These are phyloP conservation scores for Austroboletus olivaceoglutinosus DNA, from an alignment of 1,284 basidiomycete species.

Conservation along the genomic window DNA sequence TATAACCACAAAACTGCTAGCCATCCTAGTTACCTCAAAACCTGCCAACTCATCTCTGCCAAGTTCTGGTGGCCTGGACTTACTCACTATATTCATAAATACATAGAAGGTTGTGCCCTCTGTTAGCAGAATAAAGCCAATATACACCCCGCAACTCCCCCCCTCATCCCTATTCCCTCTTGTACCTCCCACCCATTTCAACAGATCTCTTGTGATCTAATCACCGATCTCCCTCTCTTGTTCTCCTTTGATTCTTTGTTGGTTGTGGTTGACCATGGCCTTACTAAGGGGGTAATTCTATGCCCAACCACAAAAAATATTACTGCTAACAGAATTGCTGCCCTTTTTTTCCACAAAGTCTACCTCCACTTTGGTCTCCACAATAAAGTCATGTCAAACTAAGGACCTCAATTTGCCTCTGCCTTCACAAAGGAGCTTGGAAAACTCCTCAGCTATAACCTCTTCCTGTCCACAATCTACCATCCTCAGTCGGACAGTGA, in stretches of 20 bases:
- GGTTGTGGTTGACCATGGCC: no score
- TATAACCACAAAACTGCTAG: no score
- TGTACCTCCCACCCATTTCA: background rate
- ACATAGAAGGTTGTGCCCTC: no score
- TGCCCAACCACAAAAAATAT: background rate
- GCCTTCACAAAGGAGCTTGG: background rate
- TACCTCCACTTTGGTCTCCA: background rate
- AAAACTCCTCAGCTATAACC: background rate
- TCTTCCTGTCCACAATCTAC: no score
- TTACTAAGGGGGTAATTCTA: background rate
- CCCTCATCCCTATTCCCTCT: background rate
- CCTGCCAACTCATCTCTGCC: no score
- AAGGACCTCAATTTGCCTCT: background rate
- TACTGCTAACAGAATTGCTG: background rate
- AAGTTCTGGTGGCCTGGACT: no score
- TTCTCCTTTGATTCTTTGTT: background rate
- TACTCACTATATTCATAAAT: no score
- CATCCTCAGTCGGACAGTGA: no score
- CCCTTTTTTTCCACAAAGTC: background rate
- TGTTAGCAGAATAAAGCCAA: background rate
- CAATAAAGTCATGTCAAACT: no score
- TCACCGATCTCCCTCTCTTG: background rate
- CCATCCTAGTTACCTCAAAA: no score
- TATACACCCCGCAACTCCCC: background rate
- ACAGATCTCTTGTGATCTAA: background rate